These are phyloP conservation scores for Anethum foeniculum DNA, from an alignment of 140 eudicot species.

Conservation along the genomic window DNA sequence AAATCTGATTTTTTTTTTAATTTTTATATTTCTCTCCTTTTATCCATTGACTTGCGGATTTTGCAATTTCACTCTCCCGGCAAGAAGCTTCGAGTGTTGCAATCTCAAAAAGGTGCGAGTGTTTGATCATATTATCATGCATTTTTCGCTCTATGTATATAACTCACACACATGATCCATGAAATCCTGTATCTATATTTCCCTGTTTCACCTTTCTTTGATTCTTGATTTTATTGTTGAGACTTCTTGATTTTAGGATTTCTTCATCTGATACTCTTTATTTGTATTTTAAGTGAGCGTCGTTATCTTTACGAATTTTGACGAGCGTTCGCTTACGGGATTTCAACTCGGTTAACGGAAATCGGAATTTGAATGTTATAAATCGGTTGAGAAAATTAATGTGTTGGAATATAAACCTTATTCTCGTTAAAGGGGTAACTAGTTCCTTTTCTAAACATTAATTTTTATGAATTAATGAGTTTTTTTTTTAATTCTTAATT, in stretches of 20 bases:
- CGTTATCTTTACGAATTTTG: background rate
- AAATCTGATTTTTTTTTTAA: too few relatives aligned
- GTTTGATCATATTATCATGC: background rate
- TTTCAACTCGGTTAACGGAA: background rate
- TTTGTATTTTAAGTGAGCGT: background rate
- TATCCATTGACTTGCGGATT: background rate
- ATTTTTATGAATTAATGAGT: too few relatives aligned
- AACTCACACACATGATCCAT: background rate
- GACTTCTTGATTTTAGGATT: background rate
- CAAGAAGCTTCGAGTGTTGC: background rate
- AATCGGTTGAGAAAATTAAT: too few relatives aligned
- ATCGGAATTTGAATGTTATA: background rate
- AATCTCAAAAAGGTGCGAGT: background rate
- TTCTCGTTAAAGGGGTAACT: too few relatives aligned
- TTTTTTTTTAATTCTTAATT: background rate
- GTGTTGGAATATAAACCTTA: too few relatives aligned
- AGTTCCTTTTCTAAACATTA: too few relatives aligned
- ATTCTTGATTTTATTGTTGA: background rate
- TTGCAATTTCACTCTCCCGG: background rate
- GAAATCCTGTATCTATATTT: background rate
- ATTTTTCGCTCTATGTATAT: background rate
- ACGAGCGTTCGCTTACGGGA: background rate
- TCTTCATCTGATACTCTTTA: background rate
- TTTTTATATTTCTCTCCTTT: too few relatives aligned
- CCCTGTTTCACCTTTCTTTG: background rate